Evolutionary conservation across 208 protist genomes (phyloP), one percentile per base, ranked within the genome.

Genomic region (Naegleria fowleri): DNA sequence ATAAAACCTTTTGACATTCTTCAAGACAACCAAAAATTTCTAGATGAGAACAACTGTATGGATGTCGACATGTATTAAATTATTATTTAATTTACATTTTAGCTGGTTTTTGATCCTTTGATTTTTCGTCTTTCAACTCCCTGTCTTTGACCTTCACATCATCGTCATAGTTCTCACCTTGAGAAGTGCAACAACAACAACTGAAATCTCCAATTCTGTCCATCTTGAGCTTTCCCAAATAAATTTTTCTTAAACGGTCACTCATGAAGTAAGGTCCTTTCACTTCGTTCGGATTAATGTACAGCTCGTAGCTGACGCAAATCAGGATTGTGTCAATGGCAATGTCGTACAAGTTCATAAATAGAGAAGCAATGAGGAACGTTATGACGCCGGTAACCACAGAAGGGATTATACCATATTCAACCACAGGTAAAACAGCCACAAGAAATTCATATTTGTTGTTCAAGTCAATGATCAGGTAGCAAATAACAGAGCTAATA

Each of bases 261-360:
- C 88, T 48, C 43, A 33, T 84, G 38, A 86, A 52, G 84, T 67
- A 89, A 51, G 43, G 90, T 2, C 67, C 67, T 9, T 79, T 29
- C 2, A 11, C 6, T 79, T 79, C 67, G n/a, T 33, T n/a, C 6
- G 67, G 67, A 79, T 79, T 79, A 33, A 79, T 79, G 6, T 13
- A 36, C 29, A 79, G 25, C 25, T 97, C 95, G 43, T 95, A 95
- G 88, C 94, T 95, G 91, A 95, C 97, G 88, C 93, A 96, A 36
- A 97, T 43, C 11, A 97, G 91, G 38, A 97, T 93, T 41, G 96
- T 96, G 90, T 94, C 75, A 29, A 94, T 90, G 9, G 90, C 76
- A 59, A 93, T 92, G 36, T 94, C 90, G 92, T 95, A 97, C n/a
- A 97, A 83, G 48, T 55, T 90, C 90, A 96, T 94, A 85, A 97